Percentiles rank a stretch among this genome's conserved stretches.
Conservation (phyloP, 306 rosid species). For the Prunus mume region DNA sequence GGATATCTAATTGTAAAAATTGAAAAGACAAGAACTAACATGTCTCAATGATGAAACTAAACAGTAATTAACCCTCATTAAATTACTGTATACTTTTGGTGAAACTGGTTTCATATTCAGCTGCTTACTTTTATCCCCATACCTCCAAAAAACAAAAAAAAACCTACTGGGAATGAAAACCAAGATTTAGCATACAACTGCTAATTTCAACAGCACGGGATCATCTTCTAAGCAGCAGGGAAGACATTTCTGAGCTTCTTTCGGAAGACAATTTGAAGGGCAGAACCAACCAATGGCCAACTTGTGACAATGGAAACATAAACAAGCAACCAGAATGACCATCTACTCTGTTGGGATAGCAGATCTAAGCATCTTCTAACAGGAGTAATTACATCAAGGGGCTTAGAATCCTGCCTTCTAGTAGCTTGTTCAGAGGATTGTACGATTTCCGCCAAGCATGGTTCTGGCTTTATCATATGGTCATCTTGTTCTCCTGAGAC, state of each 20-base stretch:
- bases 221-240: slow-evolving; percentile 55
- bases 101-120: no score
- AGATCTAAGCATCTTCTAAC: slow-evolving; percentile 50
- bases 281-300: slow-evolving; percentile 91
- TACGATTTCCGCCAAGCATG: slow-evolving; percentile 11
- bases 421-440: slow-evolving; percentile 15
- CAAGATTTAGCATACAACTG: background rate
- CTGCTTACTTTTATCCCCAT: no score
- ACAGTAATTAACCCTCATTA: no score
- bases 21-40: no score
- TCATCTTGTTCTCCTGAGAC: slow-evolving; percentile 30
- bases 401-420: slow-evolving; percentile 22
- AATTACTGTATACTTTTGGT: no score
- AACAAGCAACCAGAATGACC: slow-evolving; percentile 72
- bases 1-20: no score
- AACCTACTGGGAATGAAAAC: background rate
- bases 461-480: slow-evolving; percentile 26
- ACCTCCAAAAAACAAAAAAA: background rate
- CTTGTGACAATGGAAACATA: slow-evolving; percentile 69
- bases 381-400: slow-evolving; percentile 30
- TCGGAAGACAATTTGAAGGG: slow-evolving; percentile 41
- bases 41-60: no score
- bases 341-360: slow-evolving; percentile 49
- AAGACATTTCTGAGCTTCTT: slow-evolving; percentile 50
- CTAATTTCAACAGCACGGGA: background rate